Conservation (phyloP, 2,329 filamentous ascomycete genomes). For the Daldinia sp. region DNA sequence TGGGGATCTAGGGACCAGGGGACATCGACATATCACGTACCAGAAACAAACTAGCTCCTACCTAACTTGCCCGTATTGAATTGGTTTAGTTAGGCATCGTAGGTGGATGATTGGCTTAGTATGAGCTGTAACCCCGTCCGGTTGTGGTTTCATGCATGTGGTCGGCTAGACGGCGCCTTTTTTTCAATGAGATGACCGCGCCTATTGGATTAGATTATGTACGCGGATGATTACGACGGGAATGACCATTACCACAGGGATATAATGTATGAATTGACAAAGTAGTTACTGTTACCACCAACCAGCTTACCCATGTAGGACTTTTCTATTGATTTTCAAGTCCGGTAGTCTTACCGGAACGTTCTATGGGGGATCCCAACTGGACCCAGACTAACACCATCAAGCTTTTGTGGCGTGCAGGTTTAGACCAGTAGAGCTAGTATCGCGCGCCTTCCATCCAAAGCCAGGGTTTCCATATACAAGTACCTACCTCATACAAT, state of each 20-base stretch:
- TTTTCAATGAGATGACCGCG: background rate
- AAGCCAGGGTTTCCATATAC: background rate
- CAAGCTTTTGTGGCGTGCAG: slow-evolving; percentile 11
- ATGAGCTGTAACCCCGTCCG: slow-evolving; percentile 13
- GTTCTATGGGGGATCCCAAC: slow-evolving; percentile 1
- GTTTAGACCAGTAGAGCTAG: background rate
- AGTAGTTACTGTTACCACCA: background rate
- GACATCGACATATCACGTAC: slow-evolving; percentile 5
- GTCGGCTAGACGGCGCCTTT: slow-evolving; percentile 8
- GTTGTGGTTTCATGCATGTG: slow-evolving; percentile 26
- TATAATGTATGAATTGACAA: background rate
- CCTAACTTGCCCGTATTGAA: slow-evolving; percentile 15
- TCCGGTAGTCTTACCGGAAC: background rate
- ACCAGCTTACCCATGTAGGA: background rate
- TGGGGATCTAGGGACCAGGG: slow-evolving; percentile 1
- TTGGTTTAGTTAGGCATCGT: slow-evolving; percentile 11
- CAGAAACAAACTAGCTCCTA: background rate
- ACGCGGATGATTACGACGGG: slow-evolving; percentile 18
- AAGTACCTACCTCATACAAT: background rate
- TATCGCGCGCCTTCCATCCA: slow-evolving; percentile 4
- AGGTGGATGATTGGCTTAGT: slow-evolving; percentile 33
- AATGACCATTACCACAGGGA: slow-evolving; percentile 9
- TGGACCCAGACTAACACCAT: background rate
- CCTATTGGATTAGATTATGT: slow-evolving; percentile 12
- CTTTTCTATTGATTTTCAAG: background rate